A percentile compares a stretch with the other conserved stretches of the same genome.
Conservation (phyloP, 176 grass and related monocot genomes). For the Saccharum officinarum region DNA sequence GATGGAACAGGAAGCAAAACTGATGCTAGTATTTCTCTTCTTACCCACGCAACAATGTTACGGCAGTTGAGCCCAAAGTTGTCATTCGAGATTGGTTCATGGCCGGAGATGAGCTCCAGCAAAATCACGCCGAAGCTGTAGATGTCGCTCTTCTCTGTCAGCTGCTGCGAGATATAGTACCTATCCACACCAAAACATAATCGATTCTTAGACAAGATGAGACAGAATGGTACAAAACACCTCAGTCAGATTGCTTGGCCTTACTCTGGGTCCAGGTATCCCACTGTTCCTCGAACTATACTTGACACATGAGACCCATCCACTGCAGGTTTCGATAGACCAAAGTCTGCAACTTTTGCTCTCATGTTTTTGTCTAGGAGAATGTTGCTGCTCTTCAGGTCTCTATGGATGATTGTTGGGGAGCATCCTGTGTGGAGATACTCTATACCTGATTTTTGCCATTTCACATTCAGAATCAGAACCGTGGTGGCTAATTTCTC, state of each 20-base stretch:
- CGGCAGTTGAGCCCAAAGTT: constrained; percentile 88
- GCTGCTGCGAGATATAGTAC: constrained; percentile 94
- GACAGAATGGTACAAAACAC: background rate
- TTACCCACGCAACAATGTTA: constrained; percentile 97
- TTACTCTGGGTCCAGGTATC: constrained; percentile 97
- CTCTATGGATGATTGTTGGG: constrained; percentile 93
- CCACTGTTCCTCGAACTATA: constrained; percentile 81
- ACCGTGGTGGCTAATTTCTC: background rate
- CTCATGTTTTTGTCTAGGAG: constrained; percentile 80
- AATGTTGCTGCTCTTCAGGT: constrained; percentile 97
- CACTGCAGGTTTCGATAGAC: constrained; percentile 72
- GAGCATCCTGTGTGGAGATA: constrained; percentile 96
- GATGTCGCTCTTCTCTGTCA: constrained; percentile 95
- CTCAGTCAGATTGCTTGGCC: constrained; percentile 2
- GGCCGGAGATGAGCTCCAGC: constrained; percentile 95
- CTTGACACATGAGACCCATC: constrained; percentile 86
- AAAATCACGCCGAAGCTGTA: constrained; percentile 97
- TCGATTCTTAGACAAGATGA: background rate
- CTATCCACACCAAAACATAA: constrained; percentile 42
- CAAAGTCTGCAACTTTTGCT: constrained; percentile 94
- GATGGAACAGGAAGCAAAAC: background rate
- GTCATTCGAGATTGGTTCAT: constrained; percentile 88
- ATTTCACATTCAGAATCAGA: background rate
- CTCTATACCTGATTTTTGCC: constrained; percentile 72
- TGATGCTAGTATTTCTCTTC: constrained; percentile 8